Conservation (phyloP, 2,329 filamentous ascomycete genomes). For the Acarospora socialis region DNA sequence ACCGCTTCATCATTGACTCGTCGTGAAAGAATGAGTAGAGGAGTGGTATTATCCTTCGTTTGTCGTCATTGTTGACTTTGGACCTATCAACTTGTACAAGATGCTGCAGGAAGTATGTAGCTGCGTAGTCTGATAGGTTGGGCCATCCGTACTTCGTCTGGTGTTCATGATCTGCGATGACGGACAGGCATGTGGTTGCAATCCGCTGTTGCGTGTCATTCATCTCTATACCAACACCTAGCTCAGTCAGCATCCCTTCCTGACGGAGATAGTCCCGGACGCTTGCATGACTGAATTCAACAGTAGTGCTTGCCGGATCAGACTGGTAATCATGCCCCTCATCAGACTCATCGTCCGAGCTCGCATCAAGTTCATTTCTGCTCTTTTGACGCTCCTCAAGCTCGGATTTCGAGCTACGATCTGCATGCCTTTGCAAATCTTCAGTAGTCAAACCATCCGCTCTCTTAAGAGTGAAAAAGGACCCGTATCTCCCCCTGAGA, state of each 20-base stretch:
- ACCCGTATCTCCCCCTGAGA: slow-evolving; percentile 31
- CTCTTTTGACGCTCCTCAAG: neutral
- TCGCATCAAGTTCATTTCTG: slow-evolving; percentile 1
- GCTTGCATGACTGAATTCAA: slow-evolving; percentile 17
- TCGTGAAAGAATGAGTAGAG: too few species aligned
- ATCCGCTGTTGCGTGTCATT: slow-evolving; percentile 13
- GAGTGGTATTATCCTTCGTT: too few species aligned
- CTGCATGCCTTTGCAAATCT: too few species aligned
- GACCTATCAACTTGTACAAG: slow-evolving; percentile 2
- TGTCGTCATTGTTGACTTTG: too few species aligned
- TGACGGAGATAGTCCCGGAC: slow-evolving; percentile 15
- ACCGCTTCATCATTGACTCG: too few species aligned
- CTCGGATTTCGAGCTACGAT: neutral
- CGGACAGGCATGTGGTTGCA: slow-evolving; percentile 3
- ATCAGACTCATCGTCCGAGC: slow-evolving; percentile 11
- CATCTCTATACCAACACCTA: slow-evolving; percentile 13
- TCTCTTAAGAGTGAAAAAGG: slow-evolving; percentile 33
- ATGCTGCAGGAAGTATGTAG: slow-evolving; percentile 3
- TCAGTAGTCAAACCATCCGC: slow-evolving; percentile 25
- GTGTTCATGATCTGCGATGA: slow-evolving; percentile 5
- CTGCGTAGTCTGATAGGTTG: slow-evolving; percentile 4
- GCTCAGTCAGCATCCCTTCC: slow-evolving; percentile 3
- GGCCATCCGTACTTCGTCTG: neutral
- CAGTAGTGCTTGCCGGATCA: slow-evolving; percentile 11
- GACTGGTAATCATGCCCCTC: slow-evolving; percentile 14